These are phyloP conservation scores for Penicillium sp. DNA, from an alignment of 2,329 filamentous ascomycete genomes.

Conservation along the genomic window DNA sequence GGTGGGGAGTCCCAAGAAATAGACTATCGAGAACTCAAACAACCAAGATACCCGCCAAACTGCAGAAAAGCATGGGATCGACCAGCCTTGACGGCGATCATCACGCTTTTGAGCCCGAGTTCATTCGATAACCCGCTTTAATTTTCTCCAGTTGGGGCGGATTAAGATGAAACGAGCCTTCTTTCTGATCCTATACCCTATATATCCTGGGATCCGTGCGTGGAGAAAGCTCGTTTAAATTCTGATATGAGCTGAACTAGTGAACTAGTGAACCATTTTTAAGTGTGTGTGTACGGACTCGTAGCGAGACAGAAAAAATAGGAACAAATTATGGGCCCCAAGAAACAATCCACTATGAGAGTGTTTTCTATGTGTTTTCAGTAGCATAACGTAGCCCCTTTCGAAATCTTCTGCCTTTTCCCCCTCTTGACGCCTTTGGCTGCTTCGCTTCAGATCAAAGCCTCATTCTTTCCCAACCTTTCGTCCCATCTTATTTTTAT, in stretches of 20 bases:
- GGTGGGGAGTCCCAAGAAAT: not conserved
- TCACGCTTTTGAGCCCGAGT: conserved; percentile 1
- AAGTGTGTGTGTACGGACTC: not conserved
- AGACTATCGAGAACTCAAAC: not conserved
- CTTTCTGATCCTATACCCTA: not conserved
- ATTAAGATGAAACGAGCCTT: conserved; percentile 1
- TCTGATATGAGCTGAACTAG: not conserved
- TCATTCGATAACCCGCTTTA: not conserved
- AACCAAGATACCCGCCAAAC: not conserved
- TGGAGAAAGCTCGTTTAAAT: not conserved
- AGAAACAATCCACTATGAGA: not conserved
- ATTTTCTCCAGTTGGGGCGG: not conserved
- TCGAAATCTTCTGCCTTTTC: not conserved
- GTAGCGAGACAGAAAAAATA: not conserved
- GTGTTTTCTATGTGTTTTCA: not conserved
- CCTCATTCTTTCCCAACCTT: not conserved
- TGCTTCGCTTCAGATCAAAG: not conserved
- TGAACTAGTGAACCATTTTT: not conserved
- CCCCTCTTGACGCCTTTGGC: not conserved
- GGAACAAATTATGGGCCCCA: not conserved
- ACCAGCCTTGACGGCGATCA: conserved; percentile 2
- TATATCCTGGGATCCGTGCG: not conserved
- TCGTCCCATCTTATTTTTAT: not conserved
- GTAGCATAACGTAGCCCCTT: not conserved
- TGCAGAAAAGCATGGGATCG: not conserved